Evolutionary conservation across 2,329 filamentous ascomycete genomes (phyloP), one percentile per base, ranked within the genome.

Genomic region (Chaetomiaceae sp.): DNA sequence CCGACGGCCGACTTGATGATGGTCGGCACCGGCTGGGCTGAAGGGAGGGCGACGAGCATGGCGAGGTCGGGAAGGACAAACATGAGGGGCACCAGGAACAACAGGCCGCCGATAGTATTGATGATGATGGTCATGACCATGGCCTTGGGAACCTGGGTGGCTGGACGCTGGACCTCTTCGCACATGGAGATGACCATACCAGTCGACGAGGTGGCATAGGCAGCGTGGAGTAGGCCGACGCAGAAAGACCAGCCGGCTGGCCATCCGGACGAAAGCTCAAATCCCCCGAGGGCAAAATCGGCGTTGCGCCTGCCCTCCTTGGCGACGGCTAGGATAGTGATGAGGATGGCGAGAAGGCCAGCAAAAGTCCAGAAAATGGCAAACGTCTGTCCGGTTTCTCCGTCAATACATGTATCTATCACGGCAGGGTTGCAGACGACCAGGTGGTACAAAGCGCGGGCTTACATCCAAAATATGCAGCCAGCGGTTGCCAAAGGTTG

Each of bases 111-210:
- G 58, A 85, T 64, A 45, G 78, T 81, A 74, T 89, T 88, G 69
- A 88, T 76, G 60, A 82, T 59, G 60, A 88, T 76, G 58, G 85
- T 85, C 48, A 73, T 73, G 41, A 87, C 83, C 81, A 89, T 86
- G 61, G 85, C 86, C 67, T 85, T 86, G 60, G 85, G 85, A 7
- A 88, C 84, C 66, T 88, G 85, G 2, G 75, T 80, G 0, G 82
- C 75, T 5, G 85, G 85, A 43, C 81, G 71, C 64, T 78, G 75
- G 11, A 87, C 84, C 67, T 89, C 86, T 69, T 89, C 86, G 62
- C 84, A 87, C 85, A 88, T 89, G 57, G 80, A 85, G 66, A 89
- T 85, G 54, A 90, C 85, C 86, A 90, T 90, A 69, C 87, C 87
- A 0, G 85, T 89, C 14, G 85, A 86, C 4, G 85, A 89, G 13